Percentiles rank a stretch among this genome's conserved stretches.
Conservation (phyloP, 2,329 filamentous ascomycete genomes). For the Paecilomyces sp. region DNA sequence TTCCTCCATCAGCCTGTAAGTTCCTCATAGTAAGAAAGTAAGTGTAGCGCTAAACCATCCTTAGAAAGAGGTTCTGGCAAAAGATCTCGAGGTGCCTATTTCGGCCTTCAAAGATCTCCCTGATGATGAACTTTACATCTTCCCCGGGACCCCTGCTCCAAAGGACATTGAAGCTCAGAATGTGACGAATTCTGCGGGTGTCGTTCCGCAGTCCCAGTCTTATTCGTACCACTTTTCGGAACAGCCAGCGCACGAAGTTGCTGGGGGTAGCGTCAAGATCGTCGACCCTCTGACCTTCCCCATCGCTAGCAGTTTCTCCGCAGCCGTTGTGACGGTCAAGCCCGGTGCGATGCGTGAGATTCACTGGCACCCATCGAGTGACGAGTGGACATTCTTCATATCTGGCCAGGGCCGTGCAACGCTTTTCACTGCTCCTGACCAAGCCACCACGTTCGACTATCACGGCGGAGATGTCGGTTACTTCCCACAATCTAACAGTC, state of each 20-base stretch:
- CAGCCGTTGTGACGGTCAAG: conserved; percentile 63
- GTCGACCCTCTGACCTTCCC: conserved; percentile 70
- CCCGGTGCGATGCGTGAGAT: conserved; percentile 70
- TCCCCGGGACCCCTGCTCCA: conserved; percentile 59
- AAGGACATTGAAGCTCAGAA: conserved; percentile 59
- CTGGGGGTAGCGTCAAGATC: conserved; percentile 66
- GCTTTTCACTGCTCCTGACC: conserved; percentile 63
- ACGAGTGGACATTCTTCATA: conserved; percentile 78
- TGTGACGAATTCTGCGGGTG: conserved; percentile 53
- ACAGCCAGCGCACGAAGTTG: conserved; percentile 58
- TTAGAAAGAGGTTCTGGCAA: conserved; percentile 45
- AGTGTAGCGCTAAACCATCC: neutral
- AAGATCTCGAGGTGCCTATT: conserved; percentile 46
- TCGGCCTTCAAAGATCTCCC: conserved; percentile 57
- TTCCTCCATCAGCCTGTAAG: conserved; percentile 36
- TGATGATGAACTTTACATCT: conserved; percentile 65
- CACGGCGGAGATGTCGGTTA: conserved; percentile 68
- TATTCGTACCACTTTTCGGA: conserved; percentile 68
- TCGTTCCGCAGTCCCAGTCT: conserved; percentile 56
- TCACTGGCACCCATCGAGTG: conserved; percentile 74
- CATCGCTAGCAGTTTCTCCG: conserved; percentile 64
- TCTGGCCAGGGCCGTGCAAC: conserved; percentile 64
- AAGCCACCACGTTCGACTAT: conserved; percentile 70
- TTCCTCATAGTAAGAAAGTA: neutral
- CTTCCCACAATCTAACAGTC: conserved; percentile 68